A percentile compares a stretch with the other conserved stretches of the same genome.
phyloP scores from a whole-genome alignment of 2,329 filamentous ascomycete genomes.

The Macrophomina phaseolina region DNA sequence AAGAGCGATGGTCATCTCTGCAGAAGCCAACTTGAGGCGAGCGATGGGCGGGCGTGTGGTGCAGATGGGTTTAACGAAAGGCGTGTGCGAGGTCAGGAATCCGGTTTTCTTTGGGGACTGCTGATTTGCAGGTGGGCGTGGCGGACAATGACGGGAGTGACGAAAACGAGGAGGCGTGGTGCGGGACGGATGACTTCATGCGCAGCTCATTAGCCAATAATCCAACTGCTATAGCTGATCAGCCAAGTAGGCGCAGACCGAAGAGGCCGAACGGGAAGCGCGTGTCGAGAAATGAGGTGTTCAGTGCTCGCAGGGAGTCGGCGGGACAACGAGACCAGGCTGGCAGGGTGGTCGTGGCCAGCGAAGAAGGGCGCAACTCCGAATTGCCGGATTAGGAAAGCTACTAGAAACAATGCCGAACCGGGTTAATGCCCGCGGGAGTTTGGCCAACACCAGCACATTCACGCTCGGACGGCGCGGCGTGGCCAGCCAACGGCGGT shows the following conservation, averaged over 20 bases:
- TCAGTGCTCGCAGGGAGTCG: background rate
- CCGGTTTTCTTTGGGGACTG: background rate
- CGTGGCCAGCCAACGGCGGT: too few species aligned
- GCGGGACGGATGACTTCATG: background rate
- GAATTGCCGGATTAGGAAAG: constrained; percentile 20
- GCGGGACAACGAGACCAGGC: background rate
- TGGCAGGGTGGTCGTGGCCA: background rate
- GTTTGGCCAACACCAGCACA: background rate
- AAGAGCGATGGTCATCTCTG: background rate
- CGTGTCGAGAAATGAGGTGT: constrained; percentile 5
- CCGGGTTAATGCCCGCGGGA: background rate
- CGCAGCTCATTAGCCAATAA: background rate
- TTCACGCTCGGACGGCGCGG: background rate
- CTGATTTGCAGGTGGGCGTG: too few species aligned
- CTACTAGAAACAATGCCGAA: constrained; percentile 2
- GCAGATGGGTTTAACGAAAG: background rate
- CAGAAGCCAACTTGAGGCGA: constrained; percentile 4
- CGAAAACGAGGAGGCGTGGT: background rate
- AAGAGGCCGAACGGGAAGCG: background rate
- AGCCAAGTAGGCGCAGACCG: background rate
- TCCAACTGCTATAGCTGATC: constrained; percentile 11
- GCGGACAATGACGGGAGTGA: background rate
- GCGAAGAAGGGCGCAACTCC: background rate
- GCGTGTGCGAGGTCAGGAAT: constrained; percentile 7
- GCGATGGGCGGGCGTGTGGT: background rate